Evolutionary conservation across 2,329 filamentous ascomycete genomes (phyloP), one percentile per base, ranked within the genome.

Genomic region (Sclerotinia borealis): DNA sequence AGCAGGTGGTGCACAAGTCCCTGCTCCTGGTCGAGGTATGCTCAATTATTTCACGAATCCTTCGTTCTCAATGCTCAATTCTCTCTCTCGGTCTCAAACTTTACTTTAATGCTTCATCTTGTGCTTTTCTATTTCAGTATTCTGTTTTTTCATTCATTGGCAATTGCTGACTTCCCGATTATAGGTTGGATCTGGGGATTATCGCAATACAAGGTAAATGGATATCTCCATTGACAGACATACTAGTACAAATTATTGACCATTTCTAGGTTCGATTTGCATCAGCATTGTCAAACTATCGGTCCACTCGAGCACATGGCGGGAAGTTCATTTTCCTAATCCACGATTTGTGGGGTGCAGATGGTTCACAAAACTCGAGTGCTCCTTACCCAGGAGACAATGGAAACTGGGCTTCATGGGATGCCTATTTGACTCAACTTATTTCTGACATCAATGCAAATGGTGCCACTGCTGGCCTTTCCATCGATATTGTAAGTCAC

Each of bases 271-370:
- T 64, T 37, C 79, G 80, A 5, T 77, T 82, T 62, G 64, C 76
- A 4, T 80, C 78, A 0, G 75, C 77, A 2, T 67, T 80, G 6
- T 77, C 74, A 27, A 81, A 82, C 64, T 82, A 82, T 68, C 63
- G 71, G 2, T 79, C 77, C 1, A 72, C 76, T 1, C 74, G 77
- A 45, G 75, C 79, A 50, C 75, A 79, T 29, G 76, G 74, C 6
- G 80, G 75, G 5, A 67, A 72, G 7, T 81, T 81, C 49, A 79
- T 80, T 52, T 69, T 80, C n/a, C 72, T 81, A 0, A 73, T 76
- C 0, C 78, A 79, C 61, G 79, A 80, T 59, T 64, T 79, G 4
- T 82, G 79, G 79, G 80, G 80, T 9, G 77, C 79, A 0, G 79
- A 82, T 66, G 75, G 77, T n/a, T 70, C 73, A 7, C 77, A 78